phyloP scores from a whole-genome alignment of 352 stramenopile species.

The Peronospora belbahrii region DNA sequence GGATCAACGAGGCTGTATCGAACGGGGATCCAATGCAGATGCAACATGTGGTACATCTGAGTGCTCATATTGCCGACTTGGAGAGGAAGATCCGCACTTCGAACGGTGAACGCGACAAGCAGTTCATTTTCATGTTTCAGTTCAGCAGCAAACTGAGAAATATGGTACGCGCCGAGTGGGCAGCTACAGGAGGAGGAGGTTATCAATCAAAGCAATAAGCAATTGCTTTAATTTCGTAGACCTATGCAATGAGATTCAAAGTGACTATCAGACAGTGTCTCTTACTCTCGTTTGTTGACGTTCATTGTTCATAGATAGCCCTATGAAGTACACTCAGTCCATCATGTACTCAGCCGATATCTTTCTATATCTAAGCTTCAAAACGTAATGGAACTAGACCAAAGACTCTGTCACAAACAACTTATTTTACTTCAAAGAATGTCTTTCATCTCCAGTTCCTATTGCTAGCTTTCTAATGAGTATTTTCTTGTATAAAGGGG shows the following conservation, averaged over 20 bases:
- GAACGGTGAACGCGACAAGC: conserved; percentile 36
- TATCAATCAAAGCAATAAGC: conserved; percentile 6
- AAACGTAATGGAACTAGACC: no score
- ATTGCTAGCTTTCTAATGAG: background rate
- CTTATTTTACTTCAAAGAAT: no score
- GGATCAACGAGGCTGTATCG: conserved; percentile 41
- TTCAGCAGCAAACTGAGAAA: conserved; percentile 38
- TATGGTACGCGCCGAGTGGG: conserved; percentile 29
- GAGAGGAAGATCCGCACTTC: conserved; percentile 27
- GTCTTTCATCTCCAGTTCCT: background rate
- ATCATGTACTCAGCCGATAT: no score
- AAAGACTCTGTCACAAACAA: no score
- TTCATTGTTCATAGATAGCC: no score
- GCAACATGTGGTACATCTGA: conserved; percentile 32
- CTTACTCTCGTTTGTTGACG: no score
- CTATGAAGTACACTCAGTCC: no score
- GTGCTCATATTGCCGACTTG: conserved; percentile 27
- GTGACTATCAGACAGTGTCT: no score
- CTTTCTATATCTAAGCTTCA: no score
- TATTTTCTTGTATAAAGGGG: conserved; percentile 23
- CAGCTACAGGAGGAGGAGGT: conserved; percentile 8
- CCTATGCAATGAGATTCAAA: background rate
- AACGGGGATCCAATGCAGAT: conserved; percentile 39
- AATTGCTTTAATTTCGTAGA: background rate
- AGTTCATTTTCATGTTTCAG: conserved; percentile 65